phyloP scores from a whole-genome alignment of 2,329 filamentous ascomycete genomes.

The Colletotrichum neosansevieriae region DNA sequence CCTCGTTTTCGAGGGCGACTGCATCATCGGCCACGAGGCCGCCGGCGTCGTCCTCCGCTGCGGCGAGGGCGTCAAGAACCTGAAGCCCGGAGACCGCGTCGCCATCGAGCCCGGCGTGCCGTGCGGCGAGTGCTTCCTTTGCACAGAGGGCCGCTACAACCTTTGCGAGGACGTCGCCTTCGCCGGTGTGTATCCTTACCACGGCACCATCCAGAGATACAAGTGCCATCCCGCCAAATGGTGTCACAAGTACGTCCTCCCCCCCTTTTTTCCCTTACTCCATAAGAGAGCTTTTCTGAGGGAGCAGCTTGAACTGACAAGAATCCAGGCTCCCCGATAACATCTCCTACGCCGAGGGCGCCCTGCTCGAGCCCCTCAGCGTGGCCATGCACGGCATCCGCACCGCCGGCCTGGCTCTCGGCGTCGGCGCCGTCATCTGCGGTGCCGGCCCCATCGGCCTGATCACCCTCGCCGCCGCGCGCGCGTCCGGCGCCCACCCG shows the following conservation, averaged over 20 bases:
- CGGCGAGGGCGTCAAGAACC: conserved; percentile 64
- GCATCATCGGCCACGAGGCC: conserved; percentile 75
- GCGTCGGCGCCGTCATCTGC: conserved; percentile 67
- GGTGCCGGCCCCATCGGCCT: conserved; percentile 75
- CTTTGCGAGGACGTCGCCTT: conserved; percentile 73
- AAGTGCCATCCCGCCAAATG: conserved; percentile 72
- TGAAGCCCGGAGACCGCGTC: conserved; percentile 72
- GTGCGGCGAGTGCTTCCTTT: conserved; percentile 71
- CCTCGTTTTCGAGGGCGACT: conserved; percentile 71
- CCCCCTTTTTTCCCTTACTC: neutral
- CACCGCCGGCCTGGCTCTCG: conserved; percentile 64
- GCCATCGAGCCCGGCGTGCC: conserved; percentile 76
- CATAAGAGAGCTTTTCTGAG: neutral
- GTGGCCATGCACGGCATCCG: conserved; percentile 73
- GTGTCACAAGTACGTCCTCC: conserved; percentile 59
- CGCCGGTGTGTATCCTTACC: conserved; percentile 70
- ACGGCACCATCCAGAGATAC: conserved; percentile 71
- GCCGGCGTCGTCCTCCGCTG: conserved; percentile 70
- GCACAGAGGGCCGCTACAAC: conserved; percentile 71
- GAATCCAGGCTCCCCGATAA: conserved; percentile 62
- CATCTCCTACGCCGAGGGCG: conserved; percentile 68
- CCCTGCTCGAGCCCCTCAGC: conserved; percentile 73
- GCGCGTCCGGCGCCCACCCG: conserved; percentile 72
- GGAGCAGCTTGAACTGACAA: conserved; percentile 22
- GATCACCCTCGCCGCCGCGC: conserved; percentile 66